These are phyloP conservation scores for Talaromyces rugulosus DNA, from an alignment of 2,329 filamentous ascomycete species.

Conservation along the genomic window DNA sequence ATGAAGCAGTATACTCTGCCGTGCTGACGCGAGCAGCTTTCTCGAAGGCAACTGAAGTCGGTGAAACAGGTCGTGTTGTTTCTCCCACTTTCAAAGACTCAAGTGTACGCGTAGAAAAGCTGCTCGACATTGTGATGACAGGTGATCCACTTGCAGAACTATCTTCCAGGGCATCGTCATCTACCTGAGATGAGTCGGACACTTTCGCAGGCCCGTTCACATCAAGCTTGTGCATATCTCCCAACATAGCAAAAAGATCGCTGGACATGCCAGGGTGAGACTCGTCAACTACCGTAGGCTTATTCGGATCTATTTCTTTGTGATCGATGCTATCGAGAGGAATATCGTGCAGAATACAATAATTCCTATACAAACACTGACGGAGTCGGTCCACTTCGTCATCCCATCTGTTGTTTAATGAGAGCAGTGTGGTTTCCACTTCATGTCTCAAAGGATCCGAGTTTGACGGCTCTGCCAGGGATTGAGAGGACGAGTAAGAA, in stretches of 20 bases:
- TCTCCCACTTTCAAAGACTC: conserved; percentile 9
- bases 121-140: conserved; percentile 12
- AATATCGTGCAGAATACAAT: conserved; percentile 36
- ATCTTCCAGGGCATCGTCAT: conserved; percentile 3
- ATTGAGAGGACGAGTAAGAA: conserved; percentile 1
- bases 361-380: conserved; percentile 44
- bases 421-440: conserved; percentile 37
- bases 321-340: conserved; percentile 7
- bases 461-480: conserved; percentile 18
- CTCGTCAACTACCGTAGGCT: conserved; percentile 27
- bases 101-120: conserved; percentile 8
- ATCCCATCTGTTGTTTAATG: conserved; percentile 44
- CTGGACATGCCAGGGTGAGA: conserved; percentile 37
- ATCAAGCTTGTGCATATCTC: conserved; percentile 31
- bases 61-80: conserved; percentile 21
- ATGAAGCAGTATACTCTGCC: conserved; percentile 20
- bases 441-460: conserved; percentile 31
- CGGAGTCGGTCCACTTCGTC: conserved; percentile 38
- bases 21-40: conserved; percentile 12
- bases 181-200: conserved; percentile 5
- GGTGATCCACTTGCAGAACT: conserved; percentile 11
- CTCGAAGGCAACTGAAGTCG: conserved; percentile 18
- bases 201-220: conserved; percentile 28
- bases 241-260: conserved; percentile 35
- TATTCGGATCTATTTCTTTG: conserved; percentile 14